Conservation (phyloP, 495 filamentous ascomycete species). For the Lichina pygmaea region DNA sequence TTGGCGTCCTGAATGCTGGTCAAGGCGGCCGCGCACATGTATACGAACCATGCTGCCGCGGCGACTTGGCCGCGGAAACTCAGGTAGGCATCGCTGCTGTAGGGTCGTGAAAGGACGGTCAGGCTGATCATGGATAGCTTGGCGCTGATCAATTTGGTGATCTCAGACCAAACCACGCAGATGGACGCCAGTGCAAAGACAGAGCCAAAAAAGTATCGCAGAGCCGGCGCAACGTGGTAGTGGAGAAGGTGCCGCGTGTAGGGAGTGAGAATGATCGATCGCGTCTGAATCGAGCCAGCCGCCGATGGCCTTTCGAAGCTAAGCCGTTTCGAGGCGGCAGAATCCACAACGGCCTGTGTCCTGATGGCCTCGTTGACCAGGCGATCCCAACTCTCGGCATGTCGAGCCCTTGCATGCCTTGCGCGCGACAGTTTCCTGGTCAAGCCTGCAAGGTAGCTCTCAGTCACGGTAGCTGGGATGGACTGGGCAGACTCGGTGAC, state of each 20-base stretch:
- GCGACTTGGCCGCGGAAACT: constrained; percentile 65
- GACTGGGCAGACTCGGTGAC: constrained; percentile 13
- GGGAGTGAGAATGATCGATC: constrained; percentile 41
- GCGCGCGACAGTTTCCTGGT: constrained; percentile 57
- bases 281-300: constrained; percentile 23
- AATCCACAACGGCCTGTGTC: constrained; percentile 63
- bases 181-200: constrained; percentile 47
- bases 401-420: constrained; percentile 57
- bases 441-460: constrained; percentile 73
- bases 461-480: constrained; percentile 66
- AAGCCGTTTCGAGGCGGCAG: constrained; percentile 50
- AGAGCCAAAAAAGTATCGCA: constrained; percentile 29
- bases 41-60: constrained; percentile 68
- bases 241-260: constrained; percentile 62
- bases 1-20: constrained; percentile 69
- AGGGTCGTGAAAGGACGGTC: constrained; percentile 57
- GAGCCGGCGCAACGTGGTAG: constrained; percentile 35
- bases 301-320: constrained; percentile 37
- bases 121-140: constrained; percentile 58
- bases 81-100: constrained; percentile 34
- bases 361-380: constrained; percentile 44
- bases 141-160: constrained; percentile 51
- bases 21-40: constrained; percentile 73
- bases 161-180: constrained; percentile 75
- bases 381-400: constrained; percentile 62